Evolutionary conservation across 2,329 filamentous ascomycete species (phyloP).

Genomic region (Aspergillus pseudotamarii): DNA sequence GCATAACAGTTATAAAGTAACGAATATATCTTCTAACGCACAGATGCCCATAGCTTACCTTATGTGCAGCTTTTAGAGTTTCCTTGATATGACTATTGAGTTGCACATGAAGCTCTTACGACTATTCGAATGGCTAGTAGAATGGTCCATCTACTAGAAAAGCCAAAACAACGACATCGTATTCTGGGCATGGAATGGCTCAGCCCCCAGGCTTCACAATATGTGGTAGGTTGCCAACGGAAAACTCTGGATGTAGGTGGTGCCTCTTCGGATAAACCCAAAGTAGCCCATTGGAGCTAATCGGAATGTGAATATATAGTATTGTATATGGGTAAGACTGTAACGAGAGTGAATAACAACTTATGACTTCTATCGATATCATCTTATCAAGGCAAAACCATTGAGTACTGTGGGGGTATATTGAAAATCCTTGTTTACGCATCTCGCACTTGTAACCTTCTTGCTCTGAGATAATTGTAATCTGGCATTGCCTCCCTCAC

Average conservation of each 20-base stretch:
- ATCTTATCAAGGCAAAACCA: too few relatives aligned
- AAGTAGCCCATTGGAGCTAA: too few relatives aligned
- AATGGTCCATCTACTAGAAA: too few relatives aligned
- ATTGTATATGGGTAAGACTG: background rate
- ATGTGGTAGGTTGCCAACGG: background rate
- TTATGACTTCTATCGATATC: rapidly evolving
- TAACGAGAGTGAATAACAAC: too few relatives aligned
- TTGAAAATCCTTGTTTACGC: too few relatives aligned
- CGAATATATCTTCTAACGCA: background rate
- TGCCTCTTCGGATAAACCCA: too few relatives aligned
- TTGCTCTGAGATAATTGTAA: background rate
- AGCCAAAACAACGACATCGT: background rate
- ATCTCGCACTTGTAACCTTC: background rate
- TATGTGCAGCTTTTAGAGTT: too few relatives aligned
- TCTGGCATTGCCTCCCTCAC: background rate
- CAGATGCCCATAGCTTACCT: background rate
- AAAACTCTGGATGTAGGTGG: background rate
- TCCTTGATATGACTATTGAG: background rate
- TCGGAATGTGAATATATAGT: background rate
- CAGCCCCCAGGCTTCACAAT: rapidly evolving
- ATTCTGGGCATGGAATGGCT: background rate
- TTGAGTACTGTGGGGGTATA: too few relatives aligned
- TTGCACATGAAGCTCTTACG: background rate
- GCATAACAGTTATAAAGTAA: too few relatives aligned
- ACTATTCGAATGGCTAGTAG: too few relatives aligned